phyloP scores from a whole-genome alignment of 345 rosid genomes.

The Eucalyptus paniculata region DNA sequence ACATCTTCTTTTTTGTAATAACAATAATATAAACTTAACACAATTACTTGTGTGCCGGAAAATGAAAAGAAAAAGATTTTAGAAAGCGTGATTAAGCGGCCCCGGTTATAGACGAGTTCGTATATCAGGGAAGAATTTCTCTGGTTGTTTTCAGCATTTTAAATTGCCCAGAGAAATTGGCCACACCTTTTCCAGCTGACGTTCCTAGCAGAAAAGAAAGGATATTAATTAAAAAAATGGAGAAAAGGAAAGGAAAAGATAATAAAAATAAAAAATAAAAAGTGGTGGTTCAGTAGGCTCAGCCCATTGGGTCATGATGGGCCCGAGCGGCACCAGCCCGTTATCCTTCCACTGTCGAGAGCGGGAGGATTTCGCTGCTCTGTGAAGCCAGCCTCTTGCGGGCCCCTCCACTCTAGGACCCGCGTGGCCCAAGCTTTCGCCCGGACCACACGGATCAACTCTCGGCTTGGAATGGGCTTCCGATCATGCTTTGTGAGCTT shows the following conservation, averaged over 20 bases:
- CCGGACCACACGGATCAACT: neutral
- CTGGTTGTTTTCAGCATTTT: too few relatives aligned
- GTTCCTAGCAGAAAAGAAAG: too few relatives aligned
- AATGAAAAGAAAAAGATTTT: too few relatives aligned
- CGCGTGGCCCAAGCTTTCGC: neutral
- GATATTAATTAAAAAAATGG: neutral
- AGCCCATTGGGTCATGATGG: neutral
- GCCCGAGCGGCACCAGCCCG: neutral
- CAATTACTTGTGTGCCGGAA: too few relatives aligned
- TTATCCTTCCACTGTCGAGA: constrained; percentile 25
- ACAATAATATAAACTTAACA: too few relatives aligned
- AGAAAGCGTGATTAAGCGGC: too few relatives aligned
- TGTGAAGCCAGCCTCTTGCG: neutral
- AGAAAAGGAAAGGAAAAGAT: neutral
- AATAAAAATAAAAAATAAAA: neutral
- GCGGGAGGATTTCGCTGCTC: constrained; percentile 16
- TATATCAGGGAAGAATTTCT: too few relatives aligned
- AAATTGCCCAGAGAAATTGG: too few relatives aligned
- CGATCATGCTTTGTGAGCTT: constrained; percentile 23
- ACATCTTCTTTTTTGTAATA: too few relatives aligned
- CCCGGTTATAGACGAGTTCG: too few relatives aligned
- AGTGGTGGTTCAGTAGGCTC: neutral
- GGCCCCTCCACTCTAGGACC: constrained; percentile 10
- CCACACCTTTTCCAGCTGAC: too few relatives aligned
- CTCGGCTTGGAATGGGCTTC: constrained; percentile 27